Evolutionary conservation across 805 yeast species (phyloP).

Genomic region (Danielozyma ontarioensis): DNA sequence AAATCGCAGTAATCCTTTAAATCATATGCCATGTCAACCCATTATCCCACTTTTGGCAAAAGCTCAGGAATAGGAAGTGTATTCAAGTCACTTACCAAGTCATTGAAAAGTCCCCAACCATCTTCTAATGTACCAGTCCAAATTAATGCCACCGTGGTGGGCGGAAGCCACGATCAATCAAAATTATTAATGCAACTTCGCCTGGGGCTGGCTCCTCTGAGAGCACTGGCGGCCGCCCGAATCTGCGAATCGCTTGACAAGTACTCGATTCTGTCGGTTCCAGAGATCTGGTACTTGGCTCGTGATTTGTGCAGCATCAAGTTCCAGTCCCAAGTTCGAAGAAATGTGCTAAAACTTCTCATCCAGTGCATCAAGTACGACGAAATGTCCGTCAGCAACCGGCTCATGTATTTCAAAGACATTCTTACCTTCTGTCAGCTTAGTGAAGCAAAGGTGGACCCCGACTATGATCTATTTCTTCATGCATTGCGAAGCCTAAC

Average conservation of each 20-base stretch:
- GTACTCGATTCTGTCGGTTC: constrained; percentile 52
- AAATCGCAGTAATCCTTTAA: background rate
- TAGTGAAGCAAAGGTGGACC: constrained; percentile 30
- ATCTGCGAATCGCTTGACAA: constrained; percentile 48
- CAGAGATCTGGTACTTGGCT: constrained; percentile 74
- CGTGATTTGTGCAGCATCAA: constrained; percentile 43
- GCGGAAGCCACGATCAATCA: constrained; percentile 39
- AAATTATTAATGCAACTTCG: constrained; percentile 34
- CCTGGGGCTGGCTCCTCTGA: constrained; percentile 27
- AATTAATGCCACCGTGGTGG: constrained; percentile 39
- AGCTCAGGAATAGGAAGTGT: constrained; percentile 36
- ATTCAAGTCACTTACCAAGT: constrained; percentile 33
- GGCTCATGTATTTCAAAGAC: constrained; percentile 56
- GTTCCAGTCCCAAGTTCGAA: constrained; percentile 20
- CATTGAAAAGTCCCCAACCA: constrained; percentile 24
- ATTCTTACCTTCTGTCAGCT: constrained; percentile 41
- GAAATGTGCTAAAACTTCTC: constrained; percentile 50
- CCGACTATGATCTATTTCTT: constrained; percentile 49
- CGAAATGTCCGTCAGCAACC: constrained; percentile 44
- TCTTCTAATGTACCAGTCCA: constrained; percentile 21
- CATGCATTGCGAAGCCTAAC: constrained; percentile 44
- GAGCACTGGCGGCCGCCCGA: constrained; percentile 48
- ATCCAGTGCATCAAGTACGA: constrained; percentile 51
- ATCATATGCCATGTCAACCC: constrained; percentile 16
- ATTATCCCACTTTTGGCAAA: constrained; percentile 25